These are phyloP conservation scores for Backusella tarrabulga DNA, from an alignment of 192 early-diverging fungal genomes.

Conservation along the genomic window DNA sequence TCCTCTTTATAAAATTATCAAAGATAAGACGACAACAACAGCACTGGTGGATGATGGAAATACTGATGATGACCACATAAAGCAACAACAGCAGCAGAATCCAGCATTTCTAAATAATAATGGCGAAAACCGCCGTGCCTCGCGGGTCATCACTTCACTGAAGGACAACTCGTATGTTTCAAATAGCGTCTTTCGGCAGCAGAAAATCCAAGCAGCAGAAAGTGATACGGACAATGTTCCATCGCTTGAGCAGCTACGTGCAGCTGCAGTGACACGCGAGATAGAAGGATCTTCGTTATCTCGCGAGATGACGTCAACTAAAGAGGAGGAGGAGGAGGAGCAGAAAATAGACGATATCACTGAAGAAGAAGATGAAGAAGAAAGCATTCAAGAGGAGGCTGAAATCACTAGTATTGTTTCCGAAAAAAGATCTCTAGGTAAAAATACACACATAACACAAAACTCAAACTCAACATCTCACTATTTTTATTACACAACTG, in stretches of 20 bases:
- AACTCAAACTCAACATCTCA: neutral
- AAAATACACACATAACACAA: neutral
- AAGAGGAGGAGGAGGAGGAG: neutral
- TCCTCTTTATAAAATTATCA: slow-evolving; percentile 20
- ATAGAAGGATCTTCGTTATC: neutral
- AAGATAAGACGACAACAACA: neutral
- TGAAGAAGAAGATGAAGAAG: neutral
- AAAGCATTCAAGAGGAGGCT: neutral
- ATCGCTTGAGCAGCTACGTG: neutral
- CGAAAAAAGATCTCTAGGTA: neutral
- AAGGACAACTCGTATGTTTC: slow-evolving; percentile 21
- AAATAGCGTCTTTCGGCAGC: slow-evolving; percentile 21
- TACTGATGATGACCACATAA: neutral
- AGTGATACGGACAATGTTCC: neutral
- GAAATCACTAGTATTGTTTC: neutral
- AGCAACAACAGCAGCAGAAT: neutral
- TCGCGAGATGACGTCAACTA: neutral
- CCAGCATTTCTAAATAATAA: neutral
- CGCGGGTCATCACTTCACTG: slow-evolving; percentile 12
- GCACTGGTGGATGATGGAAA: neutral
- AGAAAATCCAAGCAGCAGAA: neutral
- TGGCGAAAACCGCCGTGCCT: neutral
- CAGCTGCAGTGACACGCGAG: slow-evolving; percentile 2
- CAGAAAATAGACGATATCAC: neutral
- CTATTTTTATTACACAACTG: too few species aligned